These are phyloP conservation scores for Amanita polypyramis DNA, from an alignment of 768 basidiomycete genomes.

Conservation along the genomic window DNA sequence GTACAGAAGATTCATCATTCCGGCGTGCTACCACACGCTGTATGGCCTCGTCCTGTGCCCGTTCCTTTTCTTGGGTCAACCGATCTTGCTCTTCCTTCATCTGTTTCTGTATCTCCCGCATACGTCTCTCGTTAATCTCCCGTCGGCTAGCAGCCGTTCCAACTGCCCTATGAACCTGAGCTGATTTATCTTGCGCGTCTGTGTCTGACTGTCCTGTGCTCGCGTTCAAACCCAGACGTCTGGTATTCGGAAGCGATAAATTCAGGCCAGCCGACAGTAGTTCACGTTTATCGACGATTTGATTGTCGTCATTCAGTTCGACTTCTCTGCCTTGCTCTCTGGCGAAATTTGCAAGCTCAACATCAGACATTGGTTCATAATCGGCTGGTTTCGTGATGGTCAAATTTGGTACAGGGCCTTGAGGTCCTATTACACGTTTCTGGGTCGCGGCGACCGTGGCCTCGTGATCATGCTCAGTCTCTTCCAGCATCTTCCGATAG, in stretches of 20 bases:
- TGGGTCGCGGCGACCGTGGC: constrained; percentile 76
- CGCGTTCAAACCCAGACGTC: constrained; percentile 44
- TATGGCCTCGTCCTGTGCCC: constrained; percentile 51
- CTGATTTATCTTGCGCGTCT: constrained; percentile 17
- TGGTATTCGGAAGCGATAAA: constrained; percentile 73
- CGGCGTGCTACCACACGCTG: constrained; percentile 61
- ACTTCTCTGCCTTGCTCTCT: constrained; percentile 71
- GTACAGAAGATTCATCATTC: constrained; percentile 65
- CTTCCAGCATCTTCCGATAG: constrained; percentile 68
- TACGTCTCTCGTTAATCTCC: constrained; percentile 80
- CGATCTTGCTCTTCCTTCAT: constrained; percentile 66
- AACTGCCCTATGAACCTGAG: constrained; percentile 60
- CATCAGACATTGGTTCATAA: constrained; percentile 53
- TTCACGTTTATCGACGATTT: constrained; percentile 93
- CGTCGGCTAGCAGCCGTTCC: constrained; percentile 70
- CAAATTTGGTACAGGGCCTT: constrained; percentile 52
- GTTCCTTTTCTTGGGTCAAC: constrained; percentile 41
- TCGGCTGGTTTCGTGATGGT: constrained; percentile 70
- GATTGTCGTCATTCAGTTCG: constrained; percentile 94
- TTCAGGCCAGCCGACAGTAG: constrained; percentile 89
- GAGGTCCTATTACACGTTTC: constrained; percentile 52
- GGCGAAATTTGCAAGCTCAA: constrained; percentile 63
- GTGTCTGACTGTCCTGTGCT: constrained; percentile 14
- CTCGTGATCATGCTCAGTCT: constrained; percentile 74
- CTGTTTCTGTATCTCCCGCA: constrained; percentile 68